Base-by-base conservation (phyloP, 108 stramenopile species). In the Chaetoceros muelleri region DNA sequence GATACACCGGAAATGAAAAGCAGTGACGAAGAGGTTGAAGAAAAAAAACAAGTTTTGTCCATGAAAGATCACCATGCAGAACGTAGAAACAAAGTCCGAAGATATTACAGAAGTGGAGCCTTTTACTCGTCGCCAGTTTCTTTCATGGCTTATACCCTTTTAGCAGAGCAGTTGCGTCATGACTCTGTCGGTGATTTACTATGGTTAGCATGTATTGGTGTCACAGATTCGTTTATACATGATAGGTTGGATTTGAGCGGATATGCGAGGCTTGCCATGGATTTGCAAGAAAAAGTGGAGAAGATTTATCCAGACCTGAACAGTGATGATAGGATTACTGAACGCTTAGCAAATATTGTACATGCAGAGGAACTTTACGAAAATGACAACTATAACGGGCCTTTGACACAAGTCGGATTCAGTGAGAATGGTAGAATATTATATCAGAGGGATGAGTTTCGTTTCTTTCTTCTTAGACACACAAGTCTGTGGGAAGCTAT, bases 191-290 rank as follows among this genome's bases (percentile, higher is more conserved):
- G 76, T 2, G 83, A 84, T 52, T 48, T 93, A 44, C 62, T 93
- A 10, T 93, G 91, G 91, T 58, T 88, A 28, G 87, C 87, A 26
- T 81, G 82, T 50, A 85, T 88, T 1, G 91, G 91, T 0, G 81
- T 88, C 13, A 82, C 87, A 30, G 87, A 84, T 64, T 80, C 85
- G 21, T 86, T 79, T 53, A 46, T 84, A 28, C 84, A 88, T 49
- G 64, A 80, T 21, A 58, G 82, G 8, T 20, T 93, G 7, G 91
- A 93, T 71, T 58, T 78, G 16, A 53, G 58, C 17, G 87, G 85
- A 20, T 93, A 81, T 52, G 52, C 72, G 1, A 58, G 65, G 20
- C 45, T 89, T 34, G 70, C 80, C 5, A 58, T 68, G 25, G 71
- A 73, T 44, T 70, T 93, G 30, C 63, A 65, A 27, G 46, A 71